Evolutionary conservation across 2,329 filamentous ascomycete genomes (phyloP), one percentile per base, ranked within the genome.

Genomic region (Diaporthe sp.): DNA sequence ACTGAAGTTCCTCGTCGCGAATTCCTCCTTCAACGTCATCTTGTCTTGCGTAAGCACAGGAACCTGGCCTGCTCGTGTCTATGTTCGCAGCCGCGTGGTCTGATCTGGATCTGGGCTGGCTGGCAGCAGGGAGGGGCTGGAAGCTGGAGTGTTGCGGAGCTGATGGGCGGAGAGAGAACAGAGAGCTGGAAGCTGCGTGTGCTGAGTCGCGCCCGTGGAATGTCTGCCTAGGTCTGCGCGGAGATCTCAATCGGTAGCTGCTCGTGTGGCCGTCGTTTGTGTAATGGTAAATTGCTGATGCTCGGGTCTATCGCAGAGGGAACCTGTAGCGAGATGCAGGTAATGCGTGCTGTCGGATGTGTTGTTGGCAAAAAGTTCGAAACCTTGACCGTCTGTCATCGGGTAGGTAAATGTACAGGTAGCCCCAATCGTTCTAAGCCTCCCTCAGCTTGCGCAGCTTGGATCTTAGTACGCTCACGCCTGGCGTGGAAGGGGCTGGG

Each of bases 1-100:
- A 94, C 92, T 94, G 86, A 94, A 94, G 86, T 94, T 94, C 82
- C 92, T 88, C 77, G 92, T 93, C 83, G 89, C 89, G 83, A 94
- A 93, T 85, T 94, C 92, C 82, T 94, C 92, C 85, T 90, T 90
- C 86, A 94, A 88, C 83, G 91, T 90, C 92, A 94, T 94, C 78
- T 86, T 92, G 88, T 80, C 82, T 20, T 81, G 79, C 80, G 75
- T 75, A 70, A 77, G 72, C 67, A 61, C 39, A 55, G 49, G 34
- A 51, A 31, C 51, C 67, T 72, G 39, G 37, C 67, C 47, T 74
- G 58, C 47, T 65, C n/a, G 68, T 31, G 53, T 47, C n/a, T 37
- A 49, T 47, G 72, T 61, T 55, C 44, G 61, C 51, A 61, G 44
- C 28, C 37, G 63, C 51, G 58, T 39, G 44, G 28, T 61, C 31